Percentiles rank a stretch among this genome's conserved stretches.
phyloP scores from a whole-genome alignment of 1,284 basidiomycete genomes.

The Ganoderma lingzhi region DNA sequence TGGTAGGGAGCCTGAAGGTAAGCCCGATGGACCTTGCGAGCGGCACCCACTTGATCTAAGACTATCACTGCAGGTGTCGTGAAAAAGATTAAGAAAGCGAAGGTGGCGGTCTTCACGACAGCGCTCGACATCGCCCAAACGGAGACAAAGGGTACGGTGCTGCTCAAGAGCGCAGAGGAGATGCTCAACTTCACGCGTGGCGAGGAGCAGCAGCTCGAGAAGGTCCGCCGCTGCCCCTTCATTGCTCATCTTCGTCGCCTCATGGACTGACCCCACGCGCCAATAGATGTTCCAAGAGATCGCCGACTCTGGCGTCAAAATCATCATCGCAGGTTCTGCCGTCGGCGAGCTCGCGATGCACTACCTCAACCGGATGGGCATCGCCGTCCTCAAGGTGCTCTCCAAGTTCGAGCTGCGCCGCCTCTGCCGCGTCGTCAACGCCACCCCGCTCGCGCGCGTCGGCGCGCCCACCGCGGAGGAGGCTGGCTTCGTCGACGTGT shows the following conservation, averaged over 20 bases:
- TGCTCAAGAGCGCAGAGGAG: slow-evolving; percentile 96
- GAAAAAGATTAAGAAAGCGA: slow-evolving; percentile 84
- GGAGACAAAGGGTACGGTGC: slow-evolving; percentile 98
- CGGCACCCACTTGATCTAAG: background rate
- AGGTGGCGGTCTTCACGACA: slow-evolving; percentile 95
- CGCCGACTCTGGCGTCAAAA: slow-evolving; percentile 93
- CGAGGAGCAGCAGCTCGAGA: slow-evolving; percentile 96
- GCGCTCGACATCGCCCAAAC: slow-evolving; percentile 95
- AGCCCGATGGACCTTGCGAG: slow-evolving; percentile 25
- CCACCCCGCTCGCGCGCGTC: slow-evolving; percentile 94
- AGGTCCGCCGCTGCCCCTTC: slow-evolving; percentile 55
- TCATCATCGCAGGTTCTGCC: slow-evolving; percentile 92
- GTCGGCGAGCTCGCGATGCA: slow-evolving; percentile 97
- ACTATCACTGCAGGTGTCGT: slow-evolving; percentile 63
- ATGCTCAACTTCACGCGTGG: slow-evolving; percentile 96
- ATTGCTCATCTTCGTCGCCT: background rate
- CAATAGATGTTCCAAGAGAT: slow-evolving; percentile 96
- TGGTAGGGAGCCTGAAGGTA: slow-evolving; percentile 93
- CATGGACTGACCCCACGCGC: background rate
- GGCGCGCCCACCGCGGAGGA: slow-evolving; percentile 98
- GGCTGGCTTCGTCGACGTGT: slow-evolving; percentile 92
- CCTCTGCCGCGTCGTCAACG: slow-evolving; percentile 94
- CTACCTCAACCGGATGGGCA: slow-evolving; percentile 94
- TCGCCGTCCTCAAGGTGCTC: slow-evolving; percentile 96
- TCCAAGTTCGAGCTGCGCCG: slow-evolving; percentile 98